Conservation (phyloP, 495 filamentous ascomycete species). For the Neurospora sp. region DNA sequence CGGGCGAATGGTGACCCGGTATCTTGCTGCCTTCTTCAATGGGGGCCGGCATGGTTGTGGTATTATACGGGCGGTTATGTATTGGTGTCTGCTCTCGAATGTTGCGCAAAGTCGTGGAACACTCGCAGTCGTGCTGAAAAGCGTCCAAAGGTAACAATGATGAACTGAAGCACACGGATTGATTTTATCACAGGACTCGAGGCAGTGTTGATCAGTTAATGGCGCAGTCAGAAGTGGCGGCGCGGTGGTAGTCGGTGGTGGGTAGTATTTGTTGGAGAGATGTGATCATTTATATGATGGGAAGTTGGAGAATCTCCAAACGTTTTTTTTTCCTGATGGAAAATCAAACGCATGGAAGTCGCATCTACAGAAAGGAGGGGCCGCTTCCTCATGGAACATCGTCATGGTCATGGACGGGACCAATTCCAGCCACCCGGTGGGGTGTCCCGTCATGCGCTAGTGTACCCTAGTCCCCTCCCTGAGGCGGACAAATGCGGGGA, state of each 20-base stretch:
- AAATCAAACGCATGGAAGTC: background rate
- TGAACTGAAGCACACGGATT: background rate
- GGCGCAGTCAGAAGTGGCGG: background rate
- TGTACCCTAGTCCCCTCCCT: background rate
- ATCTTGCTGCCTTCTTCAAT: conserved; percentile 23
- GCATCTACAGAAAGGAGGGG: background rate
- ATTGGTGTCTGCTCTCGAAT: background rate
- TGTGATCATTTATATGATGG: background rate
- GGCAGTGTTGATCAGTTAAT: background rate
- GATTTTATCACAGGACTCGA: background rate
- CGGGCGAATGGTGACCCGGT: conserved; percentile 13
- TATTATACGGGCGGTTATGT: background rate
- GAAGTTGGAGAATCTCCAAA: background rate
- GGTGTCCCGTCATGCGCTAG: background rate
- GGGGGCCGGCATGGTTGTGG: conserved; percentile 25
- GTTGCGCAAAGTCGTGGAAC: background rate
- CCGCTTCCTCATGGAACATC: background rate
- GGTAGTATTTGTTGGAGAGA: background rate
- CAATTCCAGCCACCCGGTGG: background rate
- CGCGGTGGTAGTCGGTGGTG: background rate
- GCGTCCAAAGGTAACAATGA: background rate
- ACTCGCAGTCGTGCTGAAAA: background rate
- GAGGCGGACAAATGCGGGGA: background rate
- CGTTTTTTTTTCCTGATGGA: background rate
- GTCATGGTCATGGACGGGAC: background rate